Base-by-base conservation (phyloP, 768 basidiomycete species). In the Pisolithus marmoratus region DNA sequence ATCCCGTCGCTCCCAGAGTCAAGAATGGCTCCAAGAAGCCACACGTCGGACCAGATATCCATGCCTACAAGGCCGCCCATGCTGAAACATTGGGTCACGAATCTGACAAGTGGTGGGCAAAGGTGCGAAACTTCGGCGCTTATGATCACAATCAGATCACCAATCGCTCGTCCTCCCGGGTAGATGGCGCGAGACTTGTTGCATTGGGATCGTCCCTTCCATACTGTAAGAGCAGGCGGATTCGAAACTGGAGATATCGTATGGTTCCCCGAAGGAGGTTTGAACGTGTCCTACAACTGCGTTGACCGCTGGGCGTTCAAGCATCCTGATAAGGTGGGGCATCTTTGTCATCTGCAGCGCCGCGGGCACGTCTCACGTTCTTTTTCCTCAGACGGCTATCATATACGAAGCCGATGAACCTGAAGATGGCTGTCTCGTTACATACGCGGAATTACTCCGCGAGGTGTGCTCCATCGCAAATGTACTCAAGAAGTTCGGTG, bases 341-440 rank as follows among this genome's bases (percentile, higher is more conserved):
- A 8, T n/a, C 8, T 46, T 23, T n/a, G 23, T 27, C 47, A 17
- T 40, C 24, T 17, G 29, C 9, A 40, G 22, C 44, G 19, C 9
- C 12, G 6, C 40, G 34, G n/a, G 40, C 27, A 15, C 43, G 3
- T 31, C 26, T 44, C 19, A n/a, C 31, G 19, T 12, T 2, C 22
- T 36, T 2, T 43, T 48, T 24, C 19, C 19, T 11, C 58, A 93
- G 89, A 84, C 85, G 23, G 95, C 95, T 26, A 96, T 98, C 71
- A 94, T 98, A 69, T 99, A 94, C 74, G 95, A 99, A 69, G 94
- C 94, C 1, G 95, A 99, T 62, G 95, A 99, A 67, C 88, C 94
- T 1, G 83, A 79, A 50, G 78, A 90, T 43, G 88, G 91, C 45
- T 66, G 81, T 54, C 77, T 85, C 44, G 76, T 98, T 66, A 75